Evolutionary conservation across 2,329 filamentous ascomycete species (phyloP).

Genomic region (Fusarium sp.): DNA sequence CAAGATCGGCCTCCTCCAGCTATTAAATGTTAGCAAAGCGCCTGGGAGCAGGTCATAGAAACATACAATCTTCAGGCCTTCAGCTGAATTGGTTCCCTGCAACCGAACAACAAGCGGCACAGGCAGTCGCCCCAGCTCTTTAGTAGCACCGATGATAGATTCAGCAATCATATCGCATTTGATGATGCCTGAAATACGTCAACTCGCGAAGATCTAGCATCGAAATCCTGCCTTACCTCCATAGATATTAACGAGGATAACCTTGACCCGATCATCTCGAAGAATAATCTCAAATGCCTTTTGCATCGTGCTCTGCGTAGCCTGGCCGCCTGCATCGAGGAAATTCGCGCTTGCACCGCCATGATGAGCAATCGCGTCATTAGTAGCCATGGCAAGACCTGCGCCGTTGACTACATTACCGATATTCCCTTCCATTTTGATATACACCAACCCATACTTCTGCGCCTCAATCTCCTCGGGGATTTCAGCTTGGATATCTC

Average conservation of each 20-base stretch:
- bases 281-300: constrained; percentile 14
- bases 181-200: neutral
- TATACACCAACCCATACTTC: neutral
- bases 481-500: neutral
- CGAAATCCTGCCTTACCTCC: neutral
- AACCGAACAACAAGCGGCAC: constrained; percentile 4
- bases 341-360: neutral
- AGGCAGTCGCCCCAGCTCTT: neutral
- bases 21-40: neutral
- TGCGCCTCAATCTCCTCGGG: neutral
- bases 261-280: neutral
- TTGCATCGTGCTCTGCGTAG: neutral
- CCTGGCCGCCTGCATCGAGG: neutral
- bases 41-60: fast-evolving
- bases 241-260: constrained; percentile 1
- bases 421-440: constrained; percentile 5
- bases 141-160: neutral
- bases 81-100: neutral
- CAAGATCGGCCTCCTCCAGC: neutral
- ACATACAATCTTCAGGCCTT: neutral
- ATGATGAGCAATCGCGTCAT: neutral
- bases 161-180: constrained; percentile 5
- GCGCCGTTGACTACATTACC: constrained; percentile 3
- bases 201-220: neutral
- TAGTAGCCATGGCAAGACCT: constrained; percentile 5